Evolutionary conservation across 164 flowering plant species (phyloP), one percentile per base, ranked within the genome.

Genomic region (Paratinospora sagittata): DNA sequence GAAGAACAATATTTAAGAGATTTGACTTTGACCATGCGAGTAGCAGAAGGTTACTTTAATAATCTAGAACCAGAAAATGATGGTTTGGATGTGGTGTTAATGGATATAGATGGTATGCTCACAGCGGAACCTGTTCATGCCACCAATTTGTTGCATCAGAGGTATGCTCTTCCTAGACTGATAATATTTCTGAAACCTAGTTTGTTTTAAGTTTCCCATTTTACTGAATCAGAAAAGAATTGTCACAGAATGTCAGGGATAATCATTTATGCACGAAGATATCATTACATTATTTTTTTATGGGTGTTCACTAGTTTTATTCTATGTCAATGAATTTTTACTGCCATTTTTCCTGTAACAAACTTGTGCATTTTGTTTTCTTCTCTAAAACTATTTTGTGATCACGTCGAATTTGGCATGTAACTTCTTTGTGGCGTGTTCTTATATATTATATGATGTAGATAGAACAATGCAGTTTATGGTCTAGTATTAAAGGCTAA

Each of bases 51-150:
- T 49, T 87, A 84, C 74, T 81, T 86, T 63, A 67, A 64, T 64
- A 74, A 66, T 66, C 19, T 81, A 74, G 68, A 36, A 70, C 82
- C 87, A 52, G 21, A 47, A 17, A 60, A 68, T 21, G 82, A 81
- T 81, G 85, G 82, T 47, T 73, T 69, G 41, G 90, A 86, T 81
- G 83, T 78, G 26, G 82, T 89, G 12, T 64, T 89, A 72, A 72
- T 89, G 71, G 94, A 89, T 62, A 69, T 82, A 30, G 94, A 89
- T 81, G 90, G 84, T 65, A 52, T 85, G 36, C 63, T 82, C 8
- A 52, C 78, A n/a, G 43, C 80, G 64, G 65, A 72, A 70, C 66
- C 41, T 64, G 65, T 65, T 73, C 73, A 57, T 23, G 13, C 62
- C 66, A 21, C 27, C 52, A 66, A 63, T 66, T 66, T 39, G 63